Conservation (phyloP, 192 early-diverging fungal genomes). For the Lobosporangium transversale region DNA sequence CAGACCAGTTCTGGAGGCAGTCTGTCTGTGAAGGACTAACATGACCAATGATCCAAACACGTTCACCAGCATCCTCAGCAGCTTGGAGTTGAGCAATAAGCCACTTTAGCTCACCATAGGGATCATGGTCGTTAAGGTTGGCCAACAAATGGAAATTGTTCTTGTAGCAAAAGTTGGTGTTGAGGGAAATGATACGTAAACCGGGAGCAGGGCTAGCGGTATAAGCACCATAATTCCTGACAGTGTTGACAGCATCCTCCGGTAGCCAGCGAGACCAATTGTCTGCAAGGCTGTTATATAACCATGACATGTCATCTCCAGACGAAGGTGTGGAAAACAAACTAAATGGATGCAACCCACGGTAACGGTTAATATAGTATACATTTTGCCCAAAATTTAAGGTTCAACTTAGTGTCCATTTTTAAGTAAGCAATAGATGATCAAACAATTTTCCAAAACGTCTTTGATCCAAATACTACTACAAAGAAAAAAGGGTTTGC, state of each 20-base stretch:
- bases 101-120: constrained; percentile 61
- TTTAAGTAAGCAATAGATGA: no score
- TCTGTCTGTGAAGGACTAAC: constrained; percentile 57
- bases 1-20: constrained; percentile 61
- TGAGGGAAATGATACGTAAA: constrained; percentile 61
- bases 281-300: constrained; percentile 54
- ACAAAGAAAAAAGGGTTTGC: no score
- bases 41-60: constrained; percentile 70
- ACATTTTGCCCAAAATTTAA: no score
- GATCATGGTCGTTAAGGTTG: constrained; percentile 52
- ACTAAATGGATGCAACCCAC: no score
- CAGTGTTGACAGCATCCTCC: constrained; percentile 24
- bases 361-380: no score
- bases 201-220: constrained; percentile 52
- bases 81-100: constrained; percentile 56
- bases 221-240: constrained; percentile 59
- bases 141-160: constrained; percentile 62
- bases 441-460: no score
- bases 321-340: constrained; percentile 37
- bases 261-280: constrained; percentile 61
- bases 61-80: constrained; percentile 58
- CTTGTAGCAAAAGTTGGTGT: constrained; percentile 69
- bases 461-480: no score
- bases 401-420: no score
- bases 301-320: constrained; percentile 50